Base-by-base conservation (phyloP, 148 eudicot genomes). In the Heliosperma pusillum region DNA sequence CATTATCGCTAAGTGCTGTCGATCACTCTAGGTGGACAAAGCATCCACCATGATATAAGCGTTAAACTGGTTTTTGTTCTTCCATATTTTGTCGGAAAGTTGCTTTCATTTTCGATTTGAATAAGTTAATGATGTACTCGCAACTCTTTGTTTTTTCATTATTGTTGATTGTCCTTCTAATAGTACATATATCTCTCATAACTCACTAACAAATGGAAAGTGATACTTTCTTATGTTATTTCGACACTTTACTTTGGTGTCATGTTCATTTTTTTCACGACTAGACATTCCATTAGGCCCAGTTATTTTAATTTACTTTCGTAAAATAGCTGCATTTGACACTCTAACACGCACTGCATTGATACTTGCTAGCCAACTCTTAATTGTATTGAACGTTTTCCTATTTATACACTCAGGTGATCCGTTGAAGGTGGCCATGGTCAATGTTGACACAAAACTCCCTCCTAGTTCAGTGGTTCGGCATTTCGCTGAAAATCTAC, bases 351-450 rank as follows among this genome's bases (percentile, higher is more conserved):
- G 16, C 55, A 7, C 55, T 2, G 42, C 42, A 36, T 36, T 36
- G 6, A 36, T 1, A 6, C 42, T 36, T 36, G 42, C 42, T 50
- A 50, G 2, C 17, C 5, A 10, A 12, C 17, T 50, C 17, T 50
- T 50, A 16, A 50, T 50, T 21, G 25, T 47, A 67, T 69, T 40
- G 19, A 61, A 68, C 53, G 64, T 25, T 36, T 79, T 74, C 64
- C 2, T 58, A 30, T 66, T 56, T 33, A 19, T 78, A 16, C 44
- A 19, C 71, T 80, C 89, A 95, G 98, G 99, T 71, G 92, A 95
- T 64, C 96, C 97, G 17, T 17, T 86, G 75, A 95, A 92, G 87
- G 89, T 95, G 97, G 97, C 97, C 9, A 82, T 82, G 83, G 92
- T 62, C 42, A 74, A 80, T 69, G 71, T 88, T 61, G 86, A 90